These are phyloP conservation scores for Acacia crassicarpa DNA, from an alignment of 306 rosid genomes.

Conservation along the genomic window DNA sequence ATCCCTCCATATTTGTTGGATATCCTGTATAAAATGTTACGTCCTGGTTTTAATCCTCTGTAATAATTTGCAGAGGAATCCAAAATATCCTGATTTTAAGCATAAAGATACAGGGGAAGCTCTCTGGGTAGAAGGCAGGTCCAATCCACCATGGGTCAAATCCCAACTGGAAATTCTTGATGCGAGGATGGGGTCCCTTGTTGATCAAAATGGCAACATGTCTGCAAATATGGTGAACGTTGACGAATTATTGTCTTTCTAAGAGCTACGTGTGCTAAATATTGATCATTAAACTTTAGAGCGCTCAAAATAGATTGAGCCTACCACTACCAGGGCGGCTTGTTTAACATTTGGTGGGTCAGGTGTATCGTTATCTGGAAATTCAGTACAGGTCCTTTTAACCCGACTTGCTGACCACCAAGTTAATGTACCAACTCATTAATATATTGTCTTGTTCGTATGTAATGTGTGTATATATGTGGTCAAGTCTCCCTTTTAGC, in stretches of 20 bases:
- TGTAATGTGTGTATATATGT: background rate
- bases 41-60: slow-evolving; percentile 5
- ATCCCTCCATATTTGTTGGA: background rate
- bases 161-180: slow-evolving; percentile 82
- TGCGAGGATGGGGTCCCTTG: slow-evolving; percentile 55
- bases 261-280: slow-evolving; percentile 21
- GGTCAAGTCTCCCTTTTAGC: background rate
- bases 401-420: background rate
- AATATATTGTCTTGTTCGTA: background rate
- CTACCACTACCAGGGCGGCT: background rate
- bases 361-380: background rate
- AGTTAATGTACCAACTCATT: background rate
- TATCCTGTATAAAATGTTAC: slow-evolving; percentile 6
- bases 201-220: slow-evolving; percentile 46
- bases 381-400: background rate
- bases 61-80: slow-evolving; percentile 70
- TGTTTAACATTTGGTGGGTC: background rate
- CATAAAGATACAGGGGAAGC: slow-evolving; percentile 97
- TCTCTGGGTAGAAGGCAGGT: slow-evolving; percentile 83
- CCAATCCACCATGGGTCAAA: slow-evolving; percentile 85
- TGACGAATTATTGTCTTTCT: slow-evolving; percentile 52
- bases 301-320: background rate
- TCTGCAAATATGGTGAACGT: slow-evolving; percentile 43
- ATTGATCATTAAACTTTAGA: background rate
- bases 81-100: slow-evolving; percentile 89